Base-by-base conservation (phyloP, 129 eudicot genomes). In the Chrysanthemum makinoi region DNA sequence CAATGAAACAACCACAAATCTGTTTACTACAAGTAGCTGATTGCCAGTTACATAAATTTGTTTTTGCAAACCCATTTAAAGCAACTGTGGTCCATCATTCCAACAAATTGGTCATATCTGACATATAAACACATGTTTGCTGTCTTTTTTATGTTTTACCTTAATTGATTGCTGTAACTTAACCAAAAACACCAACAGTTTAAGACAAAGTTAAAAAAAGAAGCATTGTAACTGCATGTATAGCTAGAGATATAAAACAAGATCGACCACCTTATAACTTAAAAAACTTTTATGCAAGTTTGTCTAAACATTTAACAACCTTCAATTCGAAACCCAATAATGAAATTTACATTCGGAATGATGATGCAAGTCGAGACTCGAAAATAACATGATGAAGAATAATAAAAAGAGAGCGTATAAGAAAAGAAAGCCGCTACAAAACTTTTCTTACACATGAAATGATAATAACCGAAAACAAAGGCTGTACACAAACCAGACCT, bases 391-490 rank as follows among this genome's bases (percentile, higher is more conserved):
- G 74, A 81, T 28, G 73, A 70, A 14, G 46, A 66, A 67, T 66
- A 52, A 69, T 48, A 62, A 49, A 74, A 3, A 62, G 46, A 62
- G 46, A 39, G 46, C 51, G 62, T 74, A 82, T 69, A 72, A 73
- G 80, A 82, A 73, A 76, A 58, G 79, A 52, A 66, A 69, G 75
- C 71, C 86, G 65, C 95, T 85, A 90, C 95, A 92, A 87, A 90
- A 90, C 81, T 85, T 91, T 91, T 82, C 96, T 86, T 86, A 84
- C 96, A 81, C 85, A 77, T 75, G 77, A 88, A 88, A 76, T 70
- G 47, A 39, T 79, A 78, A 80, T 26, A 30, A 77, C 51, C 57
- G 69, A 71, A 84, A 86, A 66, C 56, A 43, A 82, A 84, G 80
- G 86, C 96, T 92, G 96, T 92, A 92, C 98, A 92, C 80, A 73